Conservation (phyloP, 1,139 yeast genomes). For the Taiozyma onychis region DNA sequence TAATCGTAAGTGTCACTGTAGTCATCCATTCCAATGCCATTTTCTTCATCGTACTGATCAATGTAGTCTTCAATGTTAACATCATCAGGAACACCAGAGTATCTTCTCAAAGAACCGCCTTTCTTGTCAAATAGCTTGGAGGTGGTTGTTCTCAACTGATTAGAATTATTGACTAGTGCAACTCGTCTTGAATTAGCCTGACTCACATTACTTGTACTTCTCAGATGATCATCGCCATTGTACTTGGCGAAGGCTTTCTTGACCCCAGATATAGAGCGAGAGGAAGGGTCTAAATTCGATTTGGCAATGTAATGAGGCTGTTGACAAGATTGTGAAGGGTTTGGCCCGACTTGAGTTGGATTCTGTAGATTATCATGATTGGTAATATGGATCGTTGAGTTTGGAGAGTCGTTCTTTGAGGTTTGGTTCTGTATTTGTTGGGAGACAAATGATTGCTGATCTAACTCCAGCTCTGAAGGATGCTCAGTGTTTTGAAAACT, state of each 20-base stretch:
- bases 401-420: neutral
- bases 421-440: constrained; percentile 1
- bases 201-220: constrained; percentile 15
- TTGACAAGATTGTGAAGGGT: neutral
- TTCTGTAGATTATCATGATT: neutral
- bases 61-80: constrained; percentile 58
- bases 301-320: neutral
- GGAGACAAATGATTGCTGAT: neutral
- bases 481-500: neutral
- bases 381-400: neutral
- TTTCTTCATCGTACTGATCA: constrained; percentile 43
- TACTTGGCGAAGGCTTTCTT: constrained; percentile 16
- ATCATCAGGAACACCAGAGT: constrained; percentile 67
- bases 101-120: constrained; percentile 66
- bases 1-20: constrained; percentile 27
- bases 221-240: constrained; percentile 13
- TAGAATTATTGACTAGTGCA: constrained; percentile 10
- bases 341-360: neutral
- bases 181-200: neutral
- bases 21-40: constrained; percentile 24
- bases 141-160: constrained; percentile 57
- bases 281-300: constrained; percentile 1
- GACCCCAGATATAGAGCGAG: constrained; percentile 5
- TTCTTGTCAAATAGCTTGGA: constrained; percentile 66
- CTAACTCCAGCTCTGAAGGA: neutral